Base-by-base conservation (phyloP, 352 stramenopile genomes). In the Globisporangium canariense region DNA sequence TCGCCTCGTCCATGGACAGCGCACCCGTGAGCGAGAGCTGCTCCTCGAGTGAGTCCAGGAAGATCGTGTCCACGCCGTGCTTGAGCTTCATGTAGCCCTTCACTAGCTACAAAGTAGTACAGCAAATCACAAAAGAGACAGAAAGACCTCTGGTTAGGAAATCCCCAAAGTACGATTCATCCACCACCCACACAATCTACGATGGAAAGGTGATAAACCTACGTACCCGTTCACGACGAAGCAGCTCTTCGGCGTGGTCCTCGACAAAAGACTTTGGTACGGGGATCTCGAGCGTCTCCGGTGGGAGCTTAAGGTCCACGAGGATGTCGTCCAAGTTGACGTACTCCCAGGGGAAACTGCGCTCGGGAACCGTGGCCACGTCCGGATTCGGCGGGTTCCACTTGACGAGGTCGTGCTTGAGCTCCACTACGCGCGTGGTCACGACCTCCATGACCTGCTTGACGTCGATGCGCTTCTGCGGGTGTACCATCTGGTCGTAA, bases 401-500 rank as follows among this genome's bases (percentile, higher is more conserved):
- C 76, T 98, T 98, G 38, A 98, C 90, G 0, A 98, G 78, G 25
- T 86, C 68, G 74, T 98, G 88, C 67, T 97, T 97, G 45, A 97
- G 78, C 73, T 97, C 87, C 30, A 96, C 80, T 1, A 97, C 70
- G 45, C 83, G 79, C 14, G 81, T 89, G 22, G 97, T 97, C 8
- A 98, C 93, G 41, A 97, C 78, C 66, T 98, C 91, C 45, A 97
- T 88, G 66, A 94, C 82, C 62, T 93, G 84, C 67, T 97, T 96
- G 28, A 98, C 90, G 68, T 97, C 90, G 54, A 97, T 86, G 40
- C 94, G 90, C 67, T 98, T 98, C 64, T 98, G 95, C 18, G 92
- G 93, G 61, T 98, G 95, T 52, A 98, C 85, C 77, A 97, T 97
- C 75, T 89, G 81, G 58, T 98, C 91, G 74, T 98, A 98, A 70